A percentile compares a stretch with the other conserved stretches of the same genome.
Conservation (phyloP, 768 basidiomycete genomes). For the Epithele typhae region DNA sequence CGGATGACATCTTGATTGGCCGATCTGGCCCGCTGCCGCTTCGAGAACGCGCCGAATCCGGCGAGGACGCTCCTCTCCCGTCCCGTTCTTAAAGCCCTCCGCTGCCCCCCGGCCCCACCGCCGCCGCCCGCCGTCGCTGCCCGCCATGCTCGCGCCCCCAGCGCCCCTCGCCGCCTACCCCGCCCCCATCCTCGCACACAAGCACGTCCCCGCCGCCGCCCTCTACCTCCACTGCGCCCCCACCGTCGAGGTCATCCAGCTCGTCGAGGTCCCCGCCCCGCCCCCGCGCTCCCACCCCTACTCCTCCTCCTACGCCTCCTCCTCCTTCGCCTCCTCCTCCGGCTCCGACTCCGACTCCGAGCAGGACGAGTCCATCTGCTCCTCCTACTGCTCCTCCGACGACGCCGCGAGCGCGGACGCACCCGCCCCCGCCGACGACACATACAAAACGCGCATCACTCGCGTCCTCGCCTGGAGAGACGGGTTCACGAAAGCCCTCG, state of each 20-base stretch:
- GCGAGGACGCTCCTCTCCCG: conserved; percentile 10
- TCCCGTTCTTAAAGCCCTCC: not conserved
- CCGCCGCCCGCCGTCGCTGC: not conserved
- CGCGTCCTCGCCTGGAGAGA: conserved; percentile 74
- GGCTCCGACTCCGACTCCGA: conserved; percentile 35
- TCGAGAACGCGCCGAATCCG: conserved; percentile 2
- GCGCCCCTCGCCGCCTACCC: conserved; percentile 15
- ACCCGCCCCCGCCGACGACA: conserved; percentile 38
- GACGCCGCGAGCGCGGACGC: conserved; percentile 15
- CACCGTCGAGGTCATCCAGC: conserved; percentile 65
- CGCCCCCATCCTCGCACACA: conserved; percentile 16
- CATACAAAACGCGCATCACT: conserved; percentile 50
- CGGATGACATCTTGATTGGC: conserved; percentile 14
- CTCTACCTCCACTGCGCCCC: conserved; percentile 41
- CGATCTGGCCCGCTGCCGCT: conserved; percentile 12
- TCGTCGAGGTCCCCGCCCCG: conserved; percentile 63
- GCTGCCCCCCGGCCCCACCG: conserved; percentile 9
- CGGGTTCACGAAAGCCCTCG: conserved; percentile 42
- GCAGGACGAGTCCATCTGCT: conserved; percentile 39
- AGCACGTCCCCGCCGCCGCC: conserved; percentile 31
- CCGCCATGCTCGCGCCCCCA: conserved; percentile 20
- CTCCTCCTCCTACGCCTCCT: conserved; percentile 31
- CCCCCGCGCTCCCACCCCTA: conserved; percentile 39
- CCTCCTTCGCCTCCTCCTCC: conserved; percentile 37
- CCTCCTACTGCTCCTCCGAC: conserved; percentile 74